Conservation (phyloP, 805 yeast species). For the Zygotorulaspora danielsina region DNA sequence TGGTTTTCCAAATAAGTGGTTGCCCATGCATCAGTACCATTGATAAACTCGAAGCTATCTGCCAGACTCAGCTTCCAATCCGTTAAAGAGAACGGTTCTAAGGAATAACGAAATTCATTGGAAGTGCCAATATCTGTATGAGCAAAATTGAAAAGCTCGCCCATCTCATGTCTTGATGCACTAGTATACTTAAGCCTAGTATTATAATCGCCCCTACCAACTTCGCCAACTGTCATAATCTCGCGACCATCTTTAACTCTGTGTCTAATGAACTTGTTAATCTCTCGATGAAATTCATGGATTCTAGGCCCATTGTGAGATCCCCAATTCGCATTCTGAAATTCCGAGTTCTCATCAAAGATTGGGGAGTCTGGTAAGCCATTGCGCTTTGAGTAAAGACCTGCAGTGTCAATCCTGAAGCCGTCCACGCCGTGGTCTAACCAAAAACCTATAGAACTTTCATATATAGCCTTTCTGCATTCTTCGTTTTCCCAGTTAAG, state of each 20-base stretch:
- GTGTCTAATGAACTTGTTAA: constrained; percentile 41
- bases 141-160: constrained; percentile 3
- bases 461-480: constrained; percentile 37
- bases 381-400: constrained; percentile 47
- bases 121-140: constrained; percentile 6
- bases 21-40: constrained; percentile 54
- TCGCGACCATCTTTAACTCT: constrained; percentile 22
- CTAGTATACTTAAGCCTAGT: constrained; percentile 1
- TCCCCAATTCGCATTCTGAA: constrained; percentile 38
- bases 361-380: constrained; percentile 48
- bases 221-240: constrained; percentile 7
- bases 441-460: constrained; percentile 50
- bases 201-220: neutral
- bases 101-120: neutral
- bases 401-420: constrained; percentile 55
- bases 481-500: constrained; percentile 54
- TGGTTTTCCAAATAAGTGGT: constrained; percentile 55
- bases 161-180: constrained; percentile 5
- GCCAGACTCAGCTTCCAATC: constrained; percentile 42
- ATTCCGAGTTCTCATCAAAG: constrained; percentile 38
- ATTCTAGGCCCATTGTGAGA: constrained; percentile 50
- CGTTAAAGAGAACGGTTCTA: constrained; percentile 6
- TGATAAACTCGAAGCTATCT: constrained; percentile 38
- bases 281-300: constrained; percentile 54
- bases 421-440: constrained; percentile 54